Conservation (phyloP, 371 early-diverging fungal genomes). For the Globomyces sp. region DNA sequence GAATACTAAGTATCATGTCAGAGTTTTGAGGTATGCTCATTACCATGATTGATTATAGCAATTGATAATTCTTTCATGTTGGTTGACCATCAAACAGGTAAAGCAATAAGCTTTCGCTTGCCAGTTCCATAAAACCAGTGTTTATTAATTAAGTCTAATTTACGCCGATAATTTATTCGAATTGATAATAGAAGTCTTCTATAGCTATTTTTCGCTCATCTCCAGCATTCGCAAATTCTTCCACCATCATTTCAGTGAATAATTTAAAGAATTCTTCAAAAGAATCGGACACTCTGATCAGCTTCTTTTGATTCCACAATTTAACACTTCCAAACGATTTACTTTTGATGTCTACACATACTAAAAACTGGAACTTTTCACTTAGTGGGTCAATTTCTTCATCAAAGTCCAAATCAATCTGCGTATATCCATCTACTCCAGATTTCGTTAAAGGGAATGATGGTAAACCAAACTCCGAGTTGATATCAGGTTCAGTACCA, state of each 20-base stretch:
- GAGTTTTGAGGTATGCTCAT: too few species aligned
- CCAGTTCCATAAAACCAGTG: too few species aligned
- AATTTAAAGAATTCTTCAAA: conserved; percentile 4
- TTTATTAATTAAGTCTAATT: too few species aligned
- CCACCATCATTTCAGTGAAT: conserved; percentile 3
- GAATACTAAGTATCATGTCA: too few species aligned
- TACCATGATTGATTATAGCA: too few species aligned
- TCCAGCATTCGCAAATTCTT: neutral
- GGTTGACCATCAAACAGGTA: too few species aligned
- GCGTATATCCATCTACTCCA: neutral
- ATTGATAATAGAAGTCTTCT: conserved; percentile 5
- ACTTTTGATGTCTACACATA: conserved; percentile 6
- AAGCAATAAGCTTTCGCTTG: too few species aligned
- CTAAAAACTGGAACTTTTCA: neutral
- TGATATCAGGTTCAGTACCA: neutral
- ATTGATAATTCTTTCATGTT: too few species aligned
- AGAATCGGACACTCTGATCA: neutral
- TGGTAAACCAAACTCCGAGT: neutral
- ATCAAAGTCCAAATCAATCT: conserved; percentile 5
- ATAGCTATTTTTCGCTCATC: neutral
- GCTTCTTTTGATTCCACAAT: neutral
- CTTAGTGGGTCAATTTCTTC: neutral
- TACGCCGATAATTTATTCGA: neutral
- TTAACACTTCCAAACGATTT: neutral
- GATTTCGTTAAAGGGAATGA: neutral